Evolutionary conservation across 805 yeast species (phyloP), one percentile per base, ranked within the genome.

Genomic region (Kodamaea nitidulidarum): DNA sequence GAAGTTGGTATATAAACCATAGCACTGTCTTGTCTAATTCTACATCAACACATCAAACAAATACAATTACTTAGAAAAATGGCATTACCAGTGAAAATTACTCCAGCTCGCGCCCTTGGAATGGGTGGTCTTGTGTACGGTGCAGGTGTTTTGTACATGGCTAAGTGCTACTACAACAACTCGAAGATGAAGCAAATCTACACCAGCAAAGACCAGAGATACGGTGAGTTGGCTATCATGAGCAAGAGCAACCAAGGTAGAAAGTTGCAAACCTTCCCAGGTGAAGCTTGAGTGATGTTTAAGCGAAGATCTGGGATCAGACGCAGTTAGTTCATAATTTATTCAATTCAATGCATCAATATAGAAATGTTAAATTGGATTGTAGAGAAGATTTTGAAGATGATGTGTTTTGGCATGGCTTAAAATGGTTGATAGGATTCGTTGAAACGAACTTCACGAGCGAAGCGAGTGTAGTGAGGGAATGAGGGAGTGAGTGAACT

Each of bases 91-190:
- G 28, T 28, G 14, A 25, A 17, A 21, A 17, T 32, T 21, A 33
- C 24, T 14, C 36, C 41, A 18, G 18, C 11, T n/a, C 26, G 18
- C 15, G 67, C 67, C 7, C 52, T 66, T 18, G 26, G 54, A 7
- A 42, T 52, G 21, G 70, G 71, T 21, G 67, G 67, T 28, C 39
- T 45, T 17, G 50, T 48, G 25, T 64, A 65, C 43, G 65, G 63
- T 4, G 35, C 54, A 14, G 65, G 63, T 8, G 68, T 51, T 3
- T 42, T 50, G 32, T 62, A 50, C 46, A 67, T 66, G 71, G 41
- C 51, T 15, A 57, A 44, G 11, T 45, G 51, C 41, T 66, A 63
- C 53, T 65, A 57, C 50, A 36, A 47, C 17, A 45, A 54, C 33
- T 63, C 67, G 5, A 34, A 55, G 3, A 47, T 65, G 37, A 58